These are phyloP conservation scores for Microsporum ferrugineum DNA, from an alignment of 2,329 filamentous ascomycete genomes.

Conservation along the genomic window DNA sequence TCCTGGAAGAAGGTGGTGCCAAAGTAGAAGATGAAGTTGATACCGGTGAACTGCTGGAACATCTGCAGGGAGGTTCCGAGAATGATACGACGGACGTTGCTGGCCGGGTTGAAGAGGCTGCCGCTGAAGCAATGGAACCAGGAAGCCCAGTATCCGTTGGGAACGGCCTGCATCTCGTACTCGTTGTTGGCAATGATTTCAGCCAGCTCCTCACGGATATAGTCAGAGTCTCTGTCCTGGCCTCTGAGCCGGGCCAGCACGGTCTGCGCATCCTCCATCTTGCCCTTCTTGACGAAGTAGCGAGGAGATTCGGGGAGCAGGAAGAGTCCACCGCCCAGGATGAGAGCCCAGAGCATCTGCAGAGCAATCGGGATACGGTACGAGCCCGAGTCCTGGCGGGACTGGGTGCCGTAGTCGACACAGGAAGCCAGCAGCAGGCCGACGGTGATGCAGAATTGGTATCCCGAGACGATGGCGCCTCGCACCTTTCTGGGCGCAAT, in stretches of 20 bases:
- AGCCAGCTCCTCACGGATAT: slow-evolving; percentile 64
- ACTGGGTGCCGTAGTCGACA: slow-evolving; percentile 60
- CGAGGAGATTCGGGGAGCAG: slow-evolving; percentile 76
- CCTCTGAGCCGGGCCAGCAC: slow-evolving; percentile 60
- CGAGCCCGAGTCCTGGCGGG: slow-evolving; percentile 49
- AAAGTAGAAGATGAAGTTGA: slow-evolving; percentile 86
- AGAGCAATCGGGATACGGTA: slow-evolving; percentile 74
- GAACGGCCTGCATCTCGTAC: slow-evolving; percentile 62
- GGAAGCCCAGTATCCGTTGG: slow-evolving; percentile 51
- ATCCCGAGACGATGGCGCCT: slow-evolving; percentile 67
- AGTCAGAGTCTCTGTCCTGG: slow-evolving; percentile 60
- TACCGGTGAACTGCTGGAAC: slow-evolving; percentile 74
- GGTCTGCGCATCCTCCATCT: slow-evolving; percentile 51
- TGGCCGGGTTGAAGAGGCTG: slow-evolving; percentile 42
- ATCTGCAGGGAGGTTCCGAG: slow-evolving; percentile 64
- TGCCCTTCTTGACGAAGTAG: slow-evolving; percentile 70
- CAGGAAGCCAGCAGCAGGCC: slow-evolving; percentile 64
- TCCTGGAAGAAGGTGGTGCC: slow-evolving; percentile 75
- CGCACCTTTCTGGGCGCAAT: slow-evolving; percentile 63
- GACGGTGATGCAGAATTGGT: slow-evolving; percentile 74
- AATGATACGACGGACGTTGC: slow-evolving; percentile 54
- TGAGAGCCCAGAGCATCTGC: slow-evolving; percentile 69
- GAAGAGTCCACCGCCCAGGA: slow-evolving; percentile 60
- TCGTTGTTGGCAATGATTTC: slow-evolving; percentile 85
- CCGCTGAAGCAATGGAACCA: slow-evolving; percentile 58